A percentile compares a stretch with the other conserved stretches of the same genome.
phyloP scores from a whole-genome alignment of 2,329 filamentous ascomycete species.

The Pestalotiopsis fici region DNA sequence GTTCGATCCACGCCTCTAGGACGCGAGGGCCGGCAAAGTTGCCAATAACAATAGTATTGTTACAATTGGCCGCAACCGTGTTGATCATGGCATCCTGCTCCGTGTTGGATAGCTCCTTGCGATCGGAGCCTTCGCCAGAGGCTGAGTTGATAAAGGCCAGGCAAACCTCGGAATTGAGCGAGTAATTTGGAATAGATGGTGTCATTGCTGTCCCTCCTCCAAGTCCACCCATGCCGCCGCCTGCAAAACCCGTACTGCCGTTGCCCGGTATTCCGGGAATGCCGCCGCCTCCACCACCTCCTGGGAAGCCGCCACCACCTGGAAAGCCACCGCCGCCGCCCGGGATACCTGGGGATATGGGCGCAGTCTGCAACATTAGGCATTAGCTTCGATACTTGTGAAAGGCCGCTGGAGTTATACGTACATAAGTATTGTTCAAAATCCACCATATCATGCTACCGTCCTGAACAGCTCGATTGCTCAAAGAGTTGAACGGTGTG shows the following conservation, averaged over 20 bases:
- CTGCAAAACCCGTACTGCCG: not conserved
- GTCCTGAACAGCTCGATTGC: conserved; percentile 40
- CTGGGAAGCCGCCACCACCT: too few relatives aligned
- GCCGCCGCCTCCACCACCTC: too few relatives aligned
- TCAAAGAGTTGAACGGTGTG: conserved; percentile 53
- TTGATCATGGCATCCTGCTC: conserved; percentile 55
- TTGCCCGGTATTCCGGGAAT: too few relatives aligned
- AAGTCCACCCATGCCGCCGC: not conserved
- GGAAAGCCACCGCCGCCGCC: too few relatives aligned
- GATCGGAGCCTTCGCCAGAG: conserved; percentile 51
- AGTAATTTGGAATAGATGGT: conserved; percentile 13
- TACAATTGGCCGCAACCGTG: conserved; percentile 59
- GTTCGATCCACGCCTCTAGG: conserved; percentile 54
- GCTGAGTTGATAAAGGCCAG: conserved; percentile 69
- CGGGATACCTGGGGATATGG: too few relatives aligned
- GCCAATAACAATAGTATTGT: conserved; percentile 69
- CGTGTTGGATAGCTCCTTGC: conserved; percentile 16
- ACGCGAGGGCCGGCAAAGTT: conserved; percentile 65
- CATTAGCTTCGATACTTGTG: not conserved
- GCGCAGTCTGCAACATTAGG: not conserved
- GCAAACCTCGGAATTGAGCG: conserved; percentile 24
- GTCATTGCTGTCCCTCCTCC: conserved; percentile 10
- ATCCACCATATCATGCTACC: conserved; percentile 43
- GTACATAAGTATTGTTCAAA: conserved; percentile 38
- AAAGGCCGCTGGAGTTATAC: not conserved